Percentiles rank a stretch among this genome's conserved stretches.
phyloP scores from a whole-genome alignment of 1,284 basidiomycete genomes.

The Inonotus hispidus region DNA sequence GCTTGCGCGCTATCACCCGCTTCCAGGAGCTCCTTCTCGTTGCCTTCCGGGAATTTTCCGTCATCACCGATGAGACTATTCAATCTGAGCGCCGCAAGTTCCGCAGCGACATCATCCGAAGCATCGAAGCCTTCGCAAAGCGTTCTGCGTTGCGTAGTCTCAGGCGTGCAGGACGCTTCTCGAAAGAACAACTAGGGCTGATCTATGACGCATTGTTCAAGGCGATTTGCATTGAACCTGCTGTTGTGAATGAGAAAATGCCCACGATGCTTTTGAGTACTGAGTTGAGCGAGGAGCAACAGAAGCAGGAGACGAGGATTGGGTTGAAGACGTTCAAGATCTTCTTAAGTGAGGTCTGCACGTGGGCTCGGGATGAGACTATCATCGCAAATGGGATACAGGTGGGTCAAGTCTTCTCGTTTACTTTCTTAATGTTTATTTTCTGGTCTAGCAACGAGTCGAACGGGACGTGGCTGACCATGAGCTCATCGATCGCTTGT shows the following conservation, averaged over 20 bases:
- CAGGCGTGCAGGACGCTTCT: conserved; percentile 75
- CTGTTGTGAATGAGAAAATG: conserved; percentile 42
- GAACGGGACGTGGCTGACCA: conserved; percentile 80
- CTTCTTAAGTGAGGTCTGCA: conserved; percentile 90
- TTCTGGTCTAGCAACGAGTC: conserved; percentile 57
- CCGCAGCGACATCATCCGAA: conserved; percentile 87
- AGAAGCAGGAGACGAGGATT: conserved; percentile 86
- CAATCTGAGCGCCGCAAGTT: conserved; percentile 82
- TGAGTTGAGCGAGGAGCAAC: conserved; percentile 51
- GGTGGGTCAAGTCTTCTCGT: conserved; percentile 34
- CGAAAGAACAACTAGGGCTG: conserved; percentile 84
- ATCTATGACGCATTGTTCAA: conserved; percentile 91
- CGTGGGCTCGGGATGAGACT: conserved; percentile 95
- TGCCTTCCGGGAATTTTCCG: conserved; percentile 95
- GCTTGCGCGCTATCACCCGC: conserved; percentile 90
- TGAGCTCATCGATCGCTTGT: conserved; percentile 76
- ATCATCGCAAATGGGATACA: conserved; percentile 90
- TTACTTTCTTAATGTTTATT: conserved; percentile 19
- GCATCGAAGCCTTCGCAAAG: conserved; percentile 94
- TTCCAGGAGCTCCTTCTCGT: conserved; percentile 97
- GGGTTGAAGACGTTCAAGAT: conserved; percentile 83
- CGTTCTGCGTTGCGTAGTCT: conserved; percentile 92
- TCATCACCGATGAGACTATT: conserved; percentile 96
- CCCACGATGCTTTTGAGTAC: conserved; percentile 46
- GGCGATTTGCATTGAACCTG: conserved; percentile 76